Conservation (phyloP, 495 filamentous ascomycete species). For the Daldinia childiae region DNA sequence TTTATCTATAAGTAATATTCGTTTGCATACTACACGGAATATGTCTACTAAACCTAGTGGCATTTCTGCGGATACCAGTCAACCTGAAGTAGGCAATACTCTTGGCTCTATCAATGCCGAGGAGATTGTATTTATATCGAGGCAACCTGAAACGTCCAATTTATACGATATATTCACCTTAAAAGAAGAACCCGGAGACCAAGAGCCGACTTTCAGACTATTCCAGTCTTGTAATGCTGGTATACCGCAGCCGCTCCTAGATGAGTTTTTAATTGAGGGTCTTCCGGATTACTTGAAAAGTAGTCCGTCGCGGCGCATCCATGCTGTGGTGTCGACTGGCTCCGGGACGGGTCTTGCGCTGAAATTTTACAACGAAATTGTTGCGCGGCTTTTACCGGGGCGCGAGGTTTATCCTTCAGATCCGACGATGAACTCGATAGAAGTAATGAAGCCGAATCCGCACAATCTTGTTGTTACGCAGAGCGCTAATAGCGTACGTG, state of each 20-base stretch:
- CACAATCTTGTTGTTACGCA: slow-evolving; percentile 67
- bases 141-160: background rate
- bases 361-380: slow-evolving; percentile 62
- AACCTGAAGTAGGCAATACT: slow-evolving; percentile 1
- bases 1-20: background rate
- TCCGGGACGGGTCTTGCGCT: slow-evolving; percentile 75
- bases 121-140: slow-evolving; percentile 50
- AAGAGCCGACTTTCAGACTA: slow-evolving; percentile 44
- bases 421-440: background rate
- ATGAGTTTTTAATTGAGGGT: slow-evolving; percentile 42
- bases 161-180: slow-evolving; percentile 52
- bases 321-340: slow-evolving; percentile 75
- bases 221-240: slow-evolving; percentile 23
- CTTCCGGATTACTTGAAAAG: slow-evolving; percentile 51
- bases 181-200: slow-evolving; percentile 37
- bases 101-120: slow-evolving; percentile 42
- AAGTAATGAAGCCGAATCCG: slow-evolving; percentile 30
- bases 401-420: slow-evolving; percentile 34
- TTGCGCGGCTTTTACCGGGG: slow-evolving; percentile 67
- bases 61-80: slow-evolving; percentile 11
- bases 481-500: slow-evolving; percentile 65
- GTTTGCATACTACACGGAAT: background rate
- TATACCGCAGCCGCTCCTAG: slow-evolving; percentile 48
- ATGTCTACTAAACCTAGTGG: slow-evolving; percentile 29
- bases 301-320: slow-evolving; percentile 48